Evolutionary conservation across 2,329 filamentous ascomycete species (phyloP), one percentile per base, ranked within the genome.

Genomic region (Achaetomium macrosporum): DNA sequence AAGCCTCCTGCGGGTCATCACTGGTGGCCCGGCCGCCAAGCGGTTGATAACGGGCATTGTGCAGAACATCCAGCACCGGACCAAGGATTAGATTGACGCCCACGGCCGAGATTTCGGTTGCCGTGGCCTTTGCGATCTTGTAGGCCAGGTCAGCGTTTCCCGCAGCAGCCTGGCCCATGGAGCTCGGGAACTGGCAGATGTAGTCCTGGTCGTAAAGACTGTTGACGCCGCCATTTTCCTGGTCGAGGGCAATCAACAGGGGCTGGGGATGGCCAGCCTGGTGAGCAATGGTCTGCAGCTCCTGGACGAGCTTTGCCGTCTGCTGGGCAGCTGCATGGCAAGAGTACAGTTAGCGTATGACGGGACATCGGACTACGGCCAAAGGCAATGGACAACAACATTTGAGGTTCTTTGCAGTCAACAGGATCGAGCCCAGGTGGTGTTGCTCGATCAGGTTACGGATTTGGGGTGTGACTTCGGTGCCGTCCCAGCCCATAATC

Each of bases 141-240:
- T 92, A 95, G 6, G 92, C 89, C 50, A 97, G 75, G 11, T 93
- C 83, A 35, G 84, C 85, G 11, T 86, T 91, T 20, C 91, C 90
- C 5, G 91, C 90, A 19, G 93, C 93, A n/a, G 92, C 90, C 56
- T 96, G 79, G 12, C 91, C 92, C 92, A 99, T 97, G 57, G 92
- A 88, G 65, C 91, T 96, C 9, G 93, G 93, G 62, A 96, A 99
- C 67, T 97, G 93, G 60, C 90, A 90, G 61, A 97, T 92, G 67
- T 91, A 93, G 64, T 93, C 89, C 62, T 96, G 90, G 68, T 97
- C 92, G 65, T 95, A 96, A 2, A 97, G 79, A 71, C 90, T 96
- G 73, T 96, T 97, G 68, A 96, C 92, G 3, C 92, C 91, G 59
- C 93, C 93, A 82, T 99, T 97, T 69, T 99, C 93, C 68, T 99